Conservation (phyloP, 2,329 filamentous ascomycete genomes). For the Chrysoporthe deuterocubensis region DNA sequence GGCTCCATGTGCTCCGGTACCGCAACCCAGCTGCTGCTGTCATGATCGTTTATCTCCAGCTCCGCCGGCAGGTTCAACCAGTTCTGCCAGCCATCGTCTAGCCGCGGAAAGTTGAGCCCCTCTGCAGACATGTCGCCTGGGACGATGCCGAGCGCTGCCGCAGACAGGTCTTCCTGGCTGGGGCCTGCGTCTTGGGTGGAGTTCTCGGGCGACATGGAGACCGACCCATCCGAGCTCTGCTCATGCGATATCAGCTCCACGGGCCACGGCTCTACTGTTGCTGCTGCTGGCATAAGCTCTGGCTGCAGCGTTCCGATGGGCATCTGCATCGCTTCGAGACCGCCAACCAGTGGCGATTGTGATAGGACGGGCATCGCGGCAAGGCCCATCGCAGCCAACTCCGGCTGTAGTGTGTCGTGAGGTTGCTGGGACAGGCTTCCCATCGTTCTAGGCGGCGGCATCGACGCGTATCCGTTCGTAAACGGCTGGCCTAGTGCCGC, state of each 20-base stretch:
- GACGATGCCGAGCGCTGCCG: background rate
- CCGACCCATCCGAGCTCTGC: slow-evolving; percentile 6
- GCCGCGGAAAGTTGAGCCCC: slow-evolving; percentile 16
- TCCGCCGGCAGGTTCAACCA: slow-evolving; percentile 16
- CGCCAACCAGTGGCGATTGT: background rate
- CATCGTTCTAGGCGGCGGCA: background rate
- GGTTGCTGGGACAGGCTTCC: background rate
- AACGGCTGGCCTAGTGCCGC: background rate
- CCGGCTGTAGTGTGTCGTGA: slow-evolving; percentile 9
- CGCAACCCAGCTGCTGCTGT: background rate
- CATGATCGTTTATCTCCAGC: slow-evolving; percentile 4
- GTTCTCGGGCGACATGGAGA: slow-evolving; percentile 4
- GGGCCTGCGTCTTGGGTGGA: slow-evolving; percentile 2
- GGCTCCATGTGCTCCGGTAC: slow-evolving; percentile 11
- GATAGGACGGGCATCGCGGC: slow-evolving; percentile 6
- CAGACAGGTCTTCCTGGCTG: background rate
- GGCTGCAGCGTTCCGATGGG: background rate
- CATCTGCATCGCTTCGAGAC: slow-evolving; percentile 4
- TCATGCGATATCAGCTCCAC: slow-evolving; percentile 11
- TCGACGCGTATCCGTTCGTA: background rate
- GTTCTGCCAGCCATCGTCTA: slow-evolving; percentile 19
- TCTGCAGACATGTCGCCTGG: slow-evolving; percentile 10
- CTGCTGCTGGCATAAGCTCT: background rate
- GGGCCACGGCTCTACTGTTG: slow-evolving; percentile 4
- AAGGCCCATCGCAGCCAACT: slow-evolving; percentile 9